Evolutionary conservation across 2,329 filamentous ascomycete genomes (phyloP), one percentile per base, ranked within the genome.

Genomic region (Fusarium gaditjirri): DNA sequence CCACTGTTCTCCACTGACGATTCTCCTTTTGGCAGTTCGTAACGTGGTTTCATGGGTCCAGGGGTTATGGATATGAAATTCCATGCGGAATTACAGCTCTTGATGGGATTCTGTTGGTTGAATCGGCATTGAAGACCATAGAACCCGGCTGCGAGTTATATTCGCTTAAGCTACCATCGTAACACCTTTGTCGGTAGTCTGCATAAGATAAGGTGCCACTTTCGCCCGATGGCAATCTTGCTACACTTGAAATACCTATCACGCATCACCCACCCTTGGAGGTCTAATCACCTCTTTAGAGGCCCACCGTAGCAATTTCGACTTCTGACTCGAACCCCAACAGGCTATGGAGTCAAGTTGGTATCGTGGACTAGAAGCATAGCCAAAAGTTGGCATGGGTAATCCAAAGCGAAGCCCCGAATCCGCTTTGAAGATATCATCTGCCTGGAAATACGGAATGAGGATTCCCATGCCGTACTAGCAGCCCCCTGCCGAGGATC

Each of bases 11-110:
- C 43, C 25, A 6, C 46, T 49, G 14, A 17, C 10, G 2, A 49
- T 16, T 33, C 11, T 35, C 10, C 16, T 14, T 25, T 6, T 25
- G 3, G n/a, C 8, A 6, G 11, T 11, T 7, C 8, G 16, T 5
- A 4, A 6, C 3, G 0, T 23, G 8, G 3, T 3, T 3, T 11
- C 19, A 5, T 6, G 27, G 29, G 44, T 31, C 9, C 14, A n/a
- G 16, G 10, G 19, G 1, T 8, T n/a, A 6, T 5, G 13, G 9
- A 21, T 0, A 29, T 16, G 43, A 29, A 10, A 29, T 31, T 2
- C 5, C 16, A 10, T 35, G 17, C 7, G 0, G 8, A 19, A 25
- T 21, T 7, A 21, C 19, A 12, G 0, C 13, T 5, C 12, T 46
- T 29, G 8, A 16, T 27, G 5, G 8, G 17, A 8, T 6, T 8